Evolutionary conservation across 257 asterid genomes (phyloP), one percentile per base, ranked within the genome.

Genomic region (Rehmannia glutinosa): DNA sequence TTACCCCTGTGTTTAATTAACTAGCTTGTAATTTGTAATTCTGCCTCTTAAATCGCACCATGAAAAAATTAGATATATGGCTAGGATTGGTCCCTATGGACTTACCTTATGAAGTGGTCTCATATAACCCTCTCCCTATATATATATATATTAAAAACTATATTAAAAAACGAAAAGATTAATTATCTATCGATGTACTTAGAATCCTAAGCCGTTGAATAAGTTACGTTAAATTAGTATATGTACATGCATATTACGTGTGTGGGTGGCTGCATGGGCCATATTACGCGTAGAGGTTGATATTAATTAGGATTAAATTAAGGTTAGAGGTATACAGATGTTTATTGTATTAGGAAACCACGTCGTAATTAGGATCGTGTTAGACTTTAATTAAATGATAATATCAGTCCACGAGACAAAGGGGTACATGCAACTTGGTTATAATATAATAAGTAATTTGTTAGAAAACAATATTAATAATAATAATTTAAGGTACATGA

Each of bases 201-300:
- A 8, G 19, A 4, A 33, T 62, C 19, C 43, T 65, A 21, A 33
- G 39, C 13, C 12, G 50, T 45, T 68, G 69, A 71, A 62, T 52
- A 27, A 52, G 46, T 19, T 53, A 52, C 71, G 66, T 62, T 51
- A 53, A 30, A 49, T 36, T 28, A 62, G 65, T 53, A 23, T 10
- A 5, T 45, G 35, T 20, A 61, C 45, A 50, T 61, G 59, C 52
- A 43, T 12, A 25, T 55, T 63, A 43, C 76, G 71, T 72, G 71
- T 63, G 64, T 39, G 64, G 75, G 42, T 71, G 66, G 59, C 53
- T 72, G 76, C 76, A 63, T 63, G 71, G 76, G 63, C 57, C 30
- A 50, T 66, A 70, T 25, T 35, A 69, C 61, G 27, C 38, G 63
- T 60, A 2, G 38, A 60, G 42, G 50, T 24, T 23, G 15, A 16